Evolutionary conservation across 805 yeast species (phyloP), one percentile per base, ranked within the genome.

Genomic region (Candida alai): DNA sequence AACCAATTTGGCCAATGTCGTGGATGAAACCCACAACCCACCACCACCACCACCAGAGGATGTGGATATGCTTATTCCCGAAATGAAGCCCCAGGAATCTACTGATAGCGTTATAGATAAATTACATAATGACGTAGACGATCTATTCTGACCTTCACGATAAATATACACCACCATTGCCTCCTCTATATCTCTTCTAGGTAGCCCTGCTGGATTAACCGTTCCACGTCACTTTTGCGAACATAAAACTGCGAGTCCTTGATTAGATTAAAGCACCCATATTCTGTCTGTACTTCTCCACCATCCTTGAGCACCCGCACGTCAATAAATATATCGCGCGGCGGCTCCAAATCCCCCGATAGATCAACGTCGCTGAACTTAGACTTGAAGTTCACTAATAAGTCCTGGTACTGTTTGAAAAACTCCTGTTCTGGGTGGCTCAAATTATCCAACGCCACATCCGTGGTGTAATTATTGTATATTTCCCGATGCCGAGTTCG

Each of bases 221-320:
- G 65, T 52, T 90, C 97, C 5, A 93, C 98, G 51, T 93, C 98
- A 0, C 93, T 81, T 46, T 86, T 90, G 39, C 98, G 70, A 13
- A 90, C 97, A 52, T 84, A 90, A 52, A 90, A 89, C 52, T 93
- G 97, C 3, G 96, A 84, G 55, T 90, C 90, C 51, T 89, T 90
- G 3, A 94, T 85, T 44, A 93, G 63, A 49, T 89, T 89, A 62
- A 93, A 88, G 3, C 87, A 96, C 15, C 97, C 98, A 49, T 90
- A 90, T 55, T 90, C 98, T 0, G 98, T 93, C 52, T 89, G 96
- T 22, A 90, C 87, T 53, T 93, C 97, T 2, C 98, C 98, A 0
- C 95, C 97, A 49, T 90, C 95, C 54, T 84, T 84, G 33, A 90
- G 60, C 6, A 90, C 97, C 38, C 98, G 66, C 4, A 93, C 97